Conservation (phyloP, 169 alveolate species). For the Plasmodium falciparum region DNA sequence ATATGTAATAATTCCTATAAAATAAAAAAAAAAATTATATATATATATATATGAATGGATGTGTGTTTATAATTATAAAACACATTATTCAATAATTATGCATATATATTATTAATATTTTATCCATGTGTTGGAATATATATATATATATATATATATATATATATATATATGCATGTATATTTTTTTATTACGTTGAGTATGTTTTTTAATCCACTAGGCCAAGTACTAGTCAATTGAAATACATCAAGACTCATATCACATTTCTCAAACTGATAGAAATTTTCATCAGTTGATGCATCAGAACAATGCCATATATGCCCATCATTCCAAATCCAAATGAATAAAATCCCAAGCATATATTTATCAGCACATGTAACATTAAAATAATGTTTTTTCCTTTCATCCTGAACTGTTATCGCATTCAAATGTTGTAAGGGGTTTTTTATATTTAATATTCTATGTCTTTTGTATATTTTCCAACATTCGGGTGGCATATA, state of each 20-base stretch:
- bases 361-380: slow-evolving; percentile 83
- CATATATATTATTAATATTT: too few relatives aligned
- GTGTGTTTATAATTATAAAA: not conserved
- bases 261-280: slow-evolving; percentile 31
- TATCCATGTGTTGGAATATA: not conserved
- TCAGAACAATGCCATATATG: slow-evolving; percentile 86
- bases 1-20: slow-evolving; percentile 36
- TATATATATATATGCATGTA: too few relatives aligned
- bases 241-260: slow-evolving; percentile 45
- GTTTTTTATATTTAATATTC: slow-evolving; percentile 41
- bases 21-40: not conserved
- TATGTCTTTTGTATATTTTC: slow-evolving; percentile 78
- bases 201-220: slow-evolving; percentile 27
- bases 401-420: slow-evolving; percentile 40
- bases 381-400: slow-evolving; percentile 80
- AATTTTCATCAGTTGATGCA: slow-evolving; percentile 80
- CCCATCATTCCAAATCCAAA: slow-evolving; percentile 88
- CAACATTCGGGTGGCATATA: slow-evolving; percentile 90
- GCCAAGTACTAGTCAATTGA: slow-evolving; percentile 47
- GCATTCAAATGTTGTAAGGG: slow-evolving; percentile 7
- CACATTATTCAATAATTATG: too few relatives aligned
- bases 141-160: not conserved
- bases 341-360: slow-evolving; percentile 78
- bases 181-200: too few relatives aligned
- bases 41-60: not conserved